phyloP scores from a whole-genome alignment of 2,329 filamentous ascomycete species.

The Colletotrichum destructivum region DNA sequence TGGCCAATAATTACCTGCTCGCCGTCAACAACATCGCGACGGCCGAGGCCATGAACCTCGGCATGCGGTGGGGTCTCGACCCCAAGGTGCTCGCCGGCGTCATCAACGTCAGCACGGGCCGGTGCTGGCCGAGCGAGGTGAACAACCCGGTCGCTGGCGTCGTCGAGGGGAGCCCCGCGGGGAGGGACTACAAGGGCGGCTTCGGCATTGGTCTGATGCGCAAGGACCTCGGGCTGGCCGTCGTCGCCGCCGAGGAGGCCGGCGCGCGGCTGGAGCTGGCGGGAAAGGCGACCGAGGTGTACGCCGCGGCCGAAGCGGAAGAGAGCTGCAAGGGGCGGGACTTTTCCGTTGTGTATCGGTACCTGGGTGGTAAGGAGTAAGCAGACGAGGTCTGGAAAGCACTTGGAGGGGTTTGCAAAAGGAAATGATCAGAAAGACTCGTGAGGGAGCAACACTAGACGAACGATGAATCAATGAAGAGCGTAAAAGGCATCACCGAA shows the following conservation, averaged over 20 bases:
- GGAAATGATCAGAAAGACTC: neutral
- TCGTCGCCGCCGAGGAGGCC: constrained; percentile 79
- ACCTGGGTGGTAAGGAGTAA: constrained; percentile 70
- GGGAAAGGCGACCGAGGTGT: constrained; percentile 74
- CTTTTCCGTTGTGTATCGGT: constrained; percentile 87
- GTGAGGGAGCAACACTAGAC: neutral
- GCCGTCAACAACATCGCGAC: constrained; percentile 90
- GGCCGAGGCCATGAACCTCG: constrained; percentile 77
- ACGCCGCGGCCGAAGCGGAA: constrained; percentile 74
- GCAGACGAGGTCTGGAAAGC: neutral
- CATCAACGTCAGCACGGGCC: constrained; percentile 94
- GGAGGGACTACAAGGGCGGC: constrained; percentile 81
- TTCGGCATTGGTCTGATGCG: constrained; percentile 86
- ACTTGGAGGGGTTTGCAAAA: neutral
- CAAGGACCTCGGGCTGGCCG: constrained; percentile 83
- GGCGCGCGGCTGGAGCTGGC: constrained; percentile 77
- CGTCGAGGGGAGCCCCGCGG: constrained; percentile 81
- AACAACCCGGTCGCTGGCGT: constrained; percentile 96
- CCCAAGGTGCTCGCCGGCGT: constrained; percentile 81
- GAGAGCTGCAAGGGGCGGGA: constrained; percentile 78
- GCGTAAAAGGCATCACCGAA: neutral
- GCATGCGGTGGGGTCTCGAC: constrained; percentile 73
- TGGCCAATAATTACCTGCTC: constrained; percentile 97
- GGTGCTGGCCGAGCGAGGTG: constrained; percentile 94
- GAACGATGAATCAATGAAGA: neutral